These are phyloP conservation scores for Avena eriantha DNA, from an alignment of 176 grass and related monocot species.

Conservation along the genomic window DNA sequence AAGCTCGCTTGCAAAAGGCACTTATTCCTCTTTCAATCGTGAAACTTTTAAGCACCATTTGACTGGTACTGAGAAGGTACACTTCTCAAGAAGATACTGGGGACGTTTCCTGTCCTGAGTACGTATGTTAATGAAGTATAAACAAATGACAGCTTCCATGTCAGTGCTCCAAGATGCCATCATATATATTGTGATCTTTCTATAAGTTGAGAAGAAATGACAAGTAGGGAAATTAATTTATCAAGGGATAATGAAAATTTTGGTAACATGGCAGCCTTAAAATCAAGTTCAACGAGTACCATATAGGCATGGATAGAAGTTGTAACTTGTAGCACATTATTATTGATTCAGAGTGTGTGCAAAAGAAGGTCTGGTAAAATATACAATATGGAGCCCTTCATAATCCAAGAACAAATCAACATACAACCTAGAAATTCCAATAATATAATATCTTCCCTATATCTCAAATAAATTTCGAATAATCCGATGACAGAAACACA, in stretches of 20 bases:
- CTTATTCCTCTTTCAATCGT: not conserved
- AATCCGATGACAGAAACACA: not conserved
- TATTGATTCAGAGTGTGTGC: not conserved
- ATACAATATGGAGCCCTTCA: conserved; percentile 1
- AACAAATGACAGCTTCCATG: not conserved
- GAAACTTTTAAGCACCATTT: conserved; percentile 8
- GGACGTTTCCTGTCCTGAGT: not conserved
- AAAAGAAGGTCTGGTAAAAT: conserved; percentile 2
- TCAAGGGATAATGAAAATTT: not conserved
- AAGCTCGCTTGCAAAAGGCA: conserved; percentile 2
- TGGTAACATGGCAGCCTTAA: conserved; percentile 4
- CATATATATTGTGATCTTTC: conserved; percentile 9
- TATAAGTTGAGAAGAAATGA: not conserved
- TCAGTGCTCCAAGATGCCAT: not conserved
- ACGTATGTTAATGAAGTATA: conserved; percentile 7
- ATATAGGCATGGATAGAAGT: not conserved
- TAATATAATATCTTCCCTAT: not conserved
- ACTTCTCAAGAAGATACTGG: conserved; percentile 6
- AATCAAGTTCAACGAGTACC: not conserved
- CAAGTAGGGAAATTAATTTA: not conserved
- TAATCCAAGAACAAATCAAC: not conserved
- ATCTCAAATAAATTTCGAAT: not conserved
- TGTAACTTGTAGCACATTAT: not conserved
- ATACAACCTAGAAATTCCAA: not conserved
- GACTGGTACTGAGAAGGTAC: not conserved